Evolutionary conservation across 495 filamentous ascomycete species (phyloP).

Genomic region (Cercophora scortea): DNA sequence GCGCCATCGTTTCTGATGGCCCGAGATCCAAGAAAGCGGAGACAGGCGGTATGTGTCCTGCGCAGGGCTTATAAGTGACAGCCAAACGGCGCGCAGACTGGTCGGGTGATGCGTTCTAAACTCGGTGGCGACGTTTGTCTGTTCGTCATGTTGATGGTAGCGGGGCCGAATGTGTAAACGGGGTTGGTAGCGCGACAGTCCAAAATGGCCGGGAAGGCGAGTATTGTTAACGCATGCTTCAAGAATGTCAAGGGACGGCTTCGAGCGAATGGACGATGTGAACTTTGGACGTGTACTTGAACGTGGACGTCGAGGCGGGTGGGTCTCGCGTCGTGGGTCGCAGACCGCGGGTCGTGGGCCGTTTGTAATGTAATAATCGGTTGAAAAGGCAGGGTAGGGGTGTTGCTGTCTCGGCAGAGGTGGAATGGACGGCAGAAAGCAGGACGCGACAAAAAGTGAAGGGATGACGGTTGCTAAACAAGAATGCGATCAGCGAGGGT

Average conservation of each 20-base stretch:
- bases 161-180: background rate
- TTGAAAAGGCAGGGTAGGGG: no score
- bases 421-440: no score
- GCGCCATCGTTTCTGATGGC: constrained; percentile 42
- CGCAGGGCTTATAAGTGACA: constrained; percentile 2
- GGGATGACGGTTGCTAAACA: no score
- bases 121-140: constrained; percentile 1
- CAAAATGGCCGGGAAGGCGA: constrained; percentile 3
- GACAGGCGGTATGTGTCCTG: background rate
- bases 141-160: constrained; percentile 19
- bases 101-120: constrained; percentile 3
- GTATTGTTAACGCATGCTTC: constrained; percentile 19
- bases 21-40: background rate
- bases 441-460: no score
- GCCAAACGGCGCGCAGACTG: background rate
- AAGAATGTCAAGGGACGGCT: background rate
- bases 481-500: background rate
- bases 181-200: background rate
- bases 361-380: background rate
- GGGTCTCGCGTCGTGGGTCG: no score
- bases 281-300: no score
- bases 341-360: background rate
- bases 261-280: no score
- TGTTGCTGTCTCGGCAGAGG: no score
- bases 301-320: no score